Percentiles rank a stretch among this genome's conserved stretches.
Evolutionary conservation across 169 alveolate species (phyloP).

Genomic region (Plasmodium vivax): DNA sequence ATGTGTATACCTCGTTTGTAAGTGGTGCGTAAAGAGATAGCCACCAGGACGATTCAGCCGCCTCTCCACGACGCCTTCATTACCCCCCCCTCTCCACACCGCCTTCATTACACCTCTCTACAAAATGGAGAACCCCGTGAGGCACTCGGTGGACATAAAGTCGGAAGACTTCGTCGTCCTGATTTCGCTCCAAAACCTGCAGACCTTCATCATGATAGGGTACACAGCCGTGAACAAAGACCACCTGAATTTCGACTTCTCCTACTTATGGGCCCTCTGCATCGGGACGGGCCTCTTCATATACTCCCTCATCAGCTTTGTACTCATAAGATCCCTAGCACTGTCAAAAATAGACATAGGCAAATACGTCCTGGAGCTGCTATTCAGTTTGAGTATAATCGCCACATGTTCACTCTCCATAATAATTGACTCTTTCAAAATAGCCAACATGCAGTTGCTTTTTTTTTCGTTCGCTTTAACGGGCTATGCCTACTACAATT

Average conservation of each 20-base stretch:
- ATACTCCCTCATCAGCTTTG: conserved; percentile 74
- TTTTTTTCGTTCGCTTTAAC: conserved; percentile 75
- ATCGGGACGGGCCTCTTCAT: conserved; percentile 74
- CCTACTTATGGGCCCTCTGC: conserved; percentile 69
- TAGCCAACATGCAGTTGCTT: conserved; percentile 74
- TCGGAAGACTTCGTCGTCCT: conserved; percentile 80
- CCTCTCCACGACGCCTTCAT: too few species aligned
- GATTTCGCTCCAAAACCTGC: conserved; percentile 76
- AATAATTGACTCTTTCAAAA: conserved; percentile 64
- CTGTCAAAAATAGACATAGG: conserved; percentile 74
- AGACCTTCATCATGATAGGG: conserved; percentile 78
- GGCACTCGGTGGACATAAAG: conserved; percentile 75
- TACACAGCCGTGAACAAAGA: conserved; percentile 52
- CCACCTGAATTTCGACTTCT: conserved; percentile 24
- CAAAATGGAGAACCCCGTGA: conserved; percentile 35
- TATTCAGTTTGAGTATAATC: conserved; percentile 69
- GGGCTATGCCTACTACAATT: conserved; percentile 77
- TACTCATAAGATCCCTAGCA: conserved; percentile 76
- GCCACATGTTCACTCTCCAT: conserved; percentile 65
- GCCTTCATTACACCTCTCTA: not conserved
- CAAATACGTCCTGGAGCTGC: conserved; percentile 71
- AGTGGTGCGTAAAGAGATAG: not conserved
- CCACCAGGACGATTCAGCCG: not conserved
- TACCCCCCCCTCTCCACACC: not conserved
- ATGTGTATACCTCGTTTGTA: not conserved